Evolutionary conservation across 2,329 filamentous ascomycete genomes (phyloP).

Genomic region (Aureobasidium sp.): DNA sequence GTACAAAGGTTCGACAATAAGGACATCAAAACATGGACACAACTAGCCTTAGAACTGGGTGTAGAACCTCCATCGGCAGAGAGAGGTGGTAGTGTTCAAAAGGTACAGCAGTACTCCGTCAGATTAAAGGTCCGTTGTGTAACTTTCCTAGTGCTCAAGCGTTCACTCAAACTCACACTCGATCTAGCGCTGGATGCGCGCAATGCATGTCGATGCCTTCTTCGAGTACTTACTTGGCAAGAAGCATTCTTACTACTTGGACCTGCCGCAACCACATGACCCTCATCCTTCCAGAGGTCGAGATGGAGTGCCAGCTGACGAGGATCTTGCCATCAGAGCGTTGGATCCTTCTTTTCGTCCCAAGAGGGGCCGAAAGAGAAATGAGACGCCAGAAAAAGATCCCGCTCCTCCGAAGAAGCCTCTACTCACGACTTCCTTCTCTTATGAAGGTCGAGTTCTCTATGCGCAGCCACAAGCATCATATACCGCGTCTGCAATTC

Average conservation of each 20-base stretch:
- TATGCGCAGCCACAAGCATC: constrained; percentile 35
- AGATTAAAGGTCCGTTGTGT: constrained; percentile 61
- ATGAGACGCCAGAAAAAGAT: constrained; percentile 15
- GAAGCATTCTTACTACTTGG: constrained; percentile 68
- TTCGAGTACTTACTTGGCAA: constrained; percentile 82
- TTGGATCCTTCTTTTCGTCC: constrained; percentile 66
- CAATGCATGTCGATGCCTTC: constrained; percentile 90
- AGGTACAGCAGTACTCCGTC: constrained; percentile 91
- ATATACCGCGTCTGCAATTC: constrained; percentile 43
- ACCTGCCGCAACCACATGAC: constrained; percentile 58
- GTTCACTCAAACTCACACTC: not conserved
- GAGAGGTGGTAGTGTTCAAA: constrained; percentile 76
- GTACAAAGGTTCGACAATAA: constrained; percentile 70
- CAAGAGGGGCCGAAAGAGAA: constrained; percentile 48
- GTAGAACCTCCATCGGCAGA: constrained; percentile 74
- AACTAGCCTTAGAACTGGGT: constrained; percentile 76
- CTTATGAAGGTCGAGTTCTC: constrained; percentile 10
- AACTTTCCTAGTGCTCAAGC: constrained; percentile 16
- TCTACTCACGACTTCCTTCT: constrained; percentile 5
- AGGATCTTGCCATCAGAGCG: constrained; percentile 79
- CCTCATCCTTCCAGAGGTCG: constrained; percentile 57
- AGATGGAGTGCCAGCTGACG: constrained; percentile 76
- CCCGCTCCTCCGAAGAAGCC: constrained; percentile 17
- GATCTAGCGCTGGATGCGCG: constrained; percentile 74
- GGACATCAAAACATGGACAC: constrained; percentile 88